phyloP scores from a whole-genome alignment of 768 basidiomycete species.

The Roridomyces roridus region DNA sequence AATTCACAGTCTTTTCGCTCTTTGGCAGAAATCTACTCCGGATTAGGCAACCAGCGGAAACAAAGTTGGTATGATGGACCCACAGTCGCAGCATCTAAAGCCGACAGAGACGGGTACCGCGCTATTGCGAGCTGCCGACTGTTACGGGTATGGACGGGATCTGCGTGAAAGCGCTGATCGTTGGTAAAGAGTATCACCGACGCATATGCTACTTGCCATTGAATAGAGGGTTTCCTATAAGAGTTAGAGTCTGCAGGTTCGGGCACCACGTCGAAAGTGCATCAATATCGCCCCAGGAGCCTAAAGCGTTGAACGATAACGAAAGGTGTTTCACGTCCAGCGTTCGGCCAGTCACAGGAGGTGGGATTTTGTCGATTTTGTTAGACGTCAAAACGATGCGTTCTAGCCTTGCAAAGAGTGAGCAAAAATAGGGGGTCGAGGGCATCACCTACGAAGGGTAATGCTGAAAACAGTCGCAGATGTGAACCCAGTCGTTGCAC shows the following conservation, averaged over 20 bases:
- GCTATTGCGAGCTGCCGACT: constrained; percentile 70
- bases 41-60: not conserved
- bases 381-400: constrained; percentile 75
- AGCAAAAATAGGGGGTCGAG: constrained; percentile 15
- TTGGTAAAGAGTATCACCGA: not conserved
- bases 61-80: constrained; percentile 32
- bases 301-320: constrained; percentile 65
- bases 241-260: constrained; percentile 59
- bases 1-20: constrained; percentile 85
- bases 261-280: constrained; percentile 75
- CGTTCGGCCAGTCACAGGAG: constrained; percentile 36
- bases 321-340: constrained; percentile 61
- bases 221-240: constrained; percentile 69
- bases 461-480: constrained; percentile 48
- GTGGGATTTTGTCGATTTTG: constrained; percentile 55
- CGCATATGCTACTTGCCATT: constrained; percentile 45
- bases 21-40: constrained; percentile 63
- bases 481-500: constrained; percentile 60
- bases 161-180: constrained; percentile 30
- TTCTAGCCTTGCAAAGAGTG: constrained; percentile 52
- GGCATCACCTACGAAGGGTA: constrained; percentile 51
- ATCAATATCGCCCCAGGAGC: constrained; percentile 69
- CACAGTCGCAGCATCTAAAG: constrained; percentile 71
- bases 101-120: constrained; percentile 63
- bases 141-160: constrained; percentile 41